Conservation (phyloP, 2,329 filamentous ascomycete species). For the Calonectria hawksworthii region DNA sequence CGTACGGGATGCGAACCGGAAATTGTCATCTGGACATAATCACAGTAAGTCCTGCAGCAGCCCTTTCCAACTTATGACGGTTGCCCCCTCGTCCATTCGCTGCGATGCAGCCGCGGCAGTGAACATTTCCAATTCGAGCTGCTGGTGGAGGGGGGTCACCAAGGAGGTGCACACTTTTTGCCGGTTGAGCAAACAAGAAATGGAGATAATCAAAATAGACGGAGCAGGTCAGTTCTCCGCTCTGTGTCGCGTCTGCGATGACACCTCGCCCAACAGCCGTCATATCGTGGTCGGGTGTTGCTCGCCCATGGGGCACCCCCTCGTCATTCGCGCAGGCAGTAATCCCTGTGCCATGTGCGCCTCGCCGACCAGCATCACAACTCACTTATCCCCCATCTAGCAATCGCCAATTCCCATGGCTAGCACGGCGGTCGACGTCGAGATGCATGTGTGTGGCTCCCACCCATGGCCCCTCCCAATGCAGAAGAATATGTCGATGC, state of each 20-base stretch:
- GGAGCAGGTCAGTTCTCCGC: constrained; percentile 14
- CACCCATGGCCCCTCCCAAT: constrained; percentile 32
- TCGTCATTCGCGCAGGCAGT: not conserved
- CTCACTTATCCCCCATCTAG: constrained; percentile 13
- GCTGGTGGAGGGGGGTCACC: constrained; percentile 29
- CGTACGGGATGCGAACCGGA: not conserved
- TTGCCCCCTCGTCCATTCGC: constrained; percentile 7
- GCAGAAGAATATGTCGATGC: constrained; percentile 42
- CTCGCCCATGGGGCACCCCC: constrained; percentile 20
- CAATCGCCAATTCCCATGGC: constrained; percentile 6
- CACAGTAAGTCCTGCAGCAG: constrained; percentile 10
- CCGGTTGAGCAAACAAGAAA: constrained; percentile 17
- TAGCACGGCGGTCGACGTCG: constrained; percentile 28
- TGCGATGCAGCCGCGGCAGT: constrained; percentile 4
- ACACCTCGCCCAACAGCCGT: constrained; percentile 27
- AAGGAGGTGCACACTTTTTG: constrained; percentile 22
- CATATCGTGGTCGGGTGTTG: constrained; percentile 24
- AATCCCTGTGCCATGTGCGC: constrained; percentile 18
- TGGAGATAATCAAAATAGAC: constrained; percentile 18
- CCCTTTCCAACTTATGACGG: not conserved
- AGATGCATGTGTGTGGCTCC: constrained; percentile 39
- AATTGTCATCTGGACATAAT: constrained; percentile 16
- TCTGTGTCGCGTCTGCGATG: constrained; percentile 29
- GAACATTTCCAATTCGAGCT: constrained; percentile 25
- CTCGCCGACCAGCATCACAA: not conserved